These are phyloP conservation scores for Malassezia yamatoensis DNA, from an alignment of 1,284 basidiomycete species.

Conservation along the genomic window DNA sequence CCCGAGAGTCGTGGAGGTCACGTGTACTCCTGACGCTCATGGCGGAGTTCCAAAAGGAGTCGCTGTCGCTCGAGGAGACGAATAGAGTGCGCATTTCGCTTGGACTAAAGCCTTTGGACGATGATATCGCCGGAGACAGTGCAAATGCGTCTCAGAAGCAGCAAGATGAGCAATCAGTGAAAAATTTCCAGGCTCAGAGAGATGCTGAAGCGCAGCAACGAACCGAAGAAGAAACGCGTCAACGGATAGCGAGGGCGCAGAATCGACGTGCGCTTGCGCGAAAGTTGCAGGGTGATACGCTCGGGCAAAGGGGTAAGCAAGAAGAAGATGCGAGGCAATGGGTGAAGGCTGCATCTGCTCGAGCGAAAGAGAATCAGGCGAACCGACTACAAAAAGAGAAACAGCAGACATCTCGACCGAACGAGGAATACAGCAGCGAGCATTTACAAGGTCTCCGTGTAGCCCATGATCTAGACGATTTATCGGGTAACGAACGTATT, in stretches of 20 bases:
- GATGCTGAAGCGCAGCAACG: slow-evolving; percentile 62
- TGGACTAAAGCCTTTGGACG: slow-evolving; percentile 79
- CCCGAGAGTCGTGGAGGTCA: slow-evolving; percentile 1
- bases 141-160: slow-evolving; percentile 23
- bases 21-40: slow-evolving; percentile 16
- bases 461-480: slow-evolving; percentile 72
- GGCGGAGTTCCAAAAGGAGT: slow-evolving; percentile 53
- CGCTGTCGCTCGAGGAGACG: slow-evolving; percentile 89
- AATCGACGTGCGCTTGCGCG: slow-evolving; percentile 81
- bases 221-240: slow-evolving; percentile 55
- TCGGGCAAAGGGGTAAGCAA: slow-evolving; percentile 59
- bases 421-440: slow-evolving; percentile 55
- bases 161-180: slow-evolving; percentile 47
- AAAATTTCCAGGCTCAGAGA: slow-evolving; percentile 50
- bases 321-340: slow-evolving; percentile 55
- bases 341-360: slow-evolving; percentile 78
- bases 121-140: slow-evolving; percentile 31
- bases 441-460: slow-evolving; percentile 91
- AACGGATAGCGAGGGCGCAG: slow-evolving; percentile 53
- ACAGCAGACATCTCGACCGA: slow-evolving; percentile 53
- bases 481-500: slow-evolving; percentile 69
- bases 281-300: slow-evolving; percentile 76
- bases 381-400: slow-evolving; percentile 65
- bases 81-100: slow-evolving; percentile 91
- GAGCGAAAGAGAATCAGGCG: slow-evolving; percentile 63